Conservation (phyloP, 768 basidiomycete species). For the Mrakia blollopis region DNA sequence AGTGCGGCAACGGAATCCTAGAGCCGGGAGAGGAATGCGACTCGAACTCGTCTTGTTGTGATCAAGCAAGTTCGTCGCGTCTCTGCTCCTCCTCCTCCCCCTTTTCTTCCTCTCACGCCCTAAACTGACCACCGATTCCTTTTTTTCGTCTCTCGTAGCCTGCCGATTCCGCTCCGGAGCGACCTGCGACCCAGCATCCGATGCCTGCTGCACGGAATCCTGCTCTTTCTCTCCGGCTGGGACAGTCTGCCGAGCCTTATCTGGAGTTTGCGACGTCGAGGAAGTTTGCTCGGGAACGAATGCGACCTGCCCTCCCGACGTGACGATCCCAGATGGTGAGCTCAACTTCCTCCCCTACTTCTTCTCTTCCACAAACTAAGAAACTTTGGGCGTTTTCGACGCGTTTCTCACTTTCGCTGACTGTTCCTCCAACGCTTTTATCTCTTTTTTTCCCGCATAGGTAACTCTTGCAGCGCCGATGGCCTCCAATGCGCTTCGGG, state of each 20-base stretch:
- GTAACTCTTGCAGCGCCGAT: conserved; percentile 52
- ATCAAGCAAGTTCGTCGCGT: conserved; percentile 52
- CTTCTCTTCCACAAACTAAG: no score
- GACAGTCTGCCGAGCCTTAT: conserved; percentile 61
- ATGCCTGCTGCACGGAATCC: conserved; percentile 64
- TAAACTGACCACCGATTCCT: not conserved
- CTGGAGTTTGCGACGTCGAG: conserved; percentile 65
- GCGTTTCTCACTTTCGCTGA: no score
- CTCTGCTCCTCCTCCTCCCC: no score
- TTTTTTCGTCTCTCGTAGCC: conserved; percentile 41
- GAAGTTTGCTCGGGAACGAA: conserved; percentile 74
- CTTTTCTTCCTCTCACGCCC: not conserved
- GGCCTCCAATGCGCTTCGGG: conserved; percentile 70
- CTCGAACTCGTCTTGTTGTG: conserved; percentile 64
- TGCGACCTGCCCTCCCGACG: conserved; percentile 66
- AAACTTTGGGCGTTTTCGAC: no score
- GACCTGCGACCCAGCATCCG: conserved; percentile 71
- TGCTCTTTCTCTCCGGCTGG: conserved; percentile 58
- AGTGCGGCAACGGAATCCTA: conserved; percentile 43
- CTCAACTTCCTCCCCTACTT: not conserved
- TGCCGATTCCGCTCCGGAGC: conserved; percentile 58
- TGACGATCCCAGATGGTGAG: conserved; percentile 42
- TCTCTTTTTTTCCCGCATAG: not conserved
- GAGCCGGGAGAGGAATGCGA: conserved; percentile 76
- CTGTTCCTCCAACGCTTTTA: not conserved